phyloP scores from a whole-genome alignment of 768 basidiomycete species.

The Mycena galopus region DNA sequence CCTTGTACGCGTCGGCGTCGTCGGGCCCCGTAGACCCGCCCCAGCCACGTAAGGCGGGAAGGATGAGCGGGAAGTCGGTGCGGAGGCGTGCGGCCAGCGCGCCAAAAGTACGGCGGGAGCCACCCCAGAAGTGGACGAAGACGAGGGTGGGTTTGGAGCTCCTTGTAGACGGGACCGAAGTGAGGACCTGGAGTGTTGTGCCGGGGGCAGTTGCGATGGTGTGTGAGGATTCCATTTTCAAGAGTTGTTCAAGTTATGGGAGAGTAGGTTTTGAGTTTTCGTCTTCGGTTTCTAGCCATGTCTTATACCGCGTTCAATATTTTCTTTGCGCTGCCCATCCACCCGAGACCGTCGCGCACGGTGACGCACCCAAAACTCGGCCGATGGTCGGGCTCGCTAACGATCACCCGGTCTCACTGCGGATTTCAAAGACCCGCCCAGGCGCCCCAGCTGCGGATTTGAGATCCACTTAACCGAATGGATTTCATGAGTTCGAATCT shows the following conservation, averaged over 20 bases:
- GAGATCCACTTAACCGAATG: too few species aligned
- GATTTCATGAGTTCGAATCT: too few species aligned
- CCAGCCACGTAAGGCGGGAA: slow-evolving; percentile 17
- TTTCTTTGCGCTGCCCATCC: background rate
- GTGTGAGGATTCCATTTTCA: slow-evolving; percentile 1
- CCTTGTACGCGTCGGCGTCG: slow-evolving; percentile 8
- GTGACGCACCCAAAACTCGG: background rate
- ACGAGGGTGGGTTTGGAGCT: slow-evolving; percentile 14
- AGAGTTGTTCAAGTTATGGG: background rate
- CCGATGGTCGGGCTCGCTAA: background rate
- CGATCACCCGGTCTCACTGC: background rate
- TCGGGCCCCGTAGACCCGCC: slow-evolving; percentile 16
- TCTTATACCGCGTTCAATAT: background rate
- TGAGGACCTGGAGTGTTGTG: slow-evolving; percentile 15
- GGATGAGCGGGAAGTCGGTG: slow-evolving; percentile 21
- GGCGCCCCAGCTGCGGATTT: too few species aligned
- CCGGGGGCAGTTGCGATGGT: slow-evolving; percentile 10
- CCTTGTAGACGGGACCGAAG: background rate
- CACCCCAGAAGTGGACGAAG: slow-evolving; percentile 33
- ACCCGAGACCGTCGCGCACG: background rate
- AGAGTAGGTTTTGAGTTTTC: background rate
- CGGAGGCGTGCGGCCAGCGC: slow-evolving; percentile 9
- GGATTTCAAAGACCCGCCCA: background rate
- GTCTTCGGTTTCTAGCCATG: background rate
- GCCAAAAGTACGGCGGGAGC: slow-evolving; percentile 21